Evolutionary conservation across 2,329 filamentous ascomycete species (phyloP), one percentile per base, ranked within the genome.

Genomic region (Apiospora arundinis): DNA sequence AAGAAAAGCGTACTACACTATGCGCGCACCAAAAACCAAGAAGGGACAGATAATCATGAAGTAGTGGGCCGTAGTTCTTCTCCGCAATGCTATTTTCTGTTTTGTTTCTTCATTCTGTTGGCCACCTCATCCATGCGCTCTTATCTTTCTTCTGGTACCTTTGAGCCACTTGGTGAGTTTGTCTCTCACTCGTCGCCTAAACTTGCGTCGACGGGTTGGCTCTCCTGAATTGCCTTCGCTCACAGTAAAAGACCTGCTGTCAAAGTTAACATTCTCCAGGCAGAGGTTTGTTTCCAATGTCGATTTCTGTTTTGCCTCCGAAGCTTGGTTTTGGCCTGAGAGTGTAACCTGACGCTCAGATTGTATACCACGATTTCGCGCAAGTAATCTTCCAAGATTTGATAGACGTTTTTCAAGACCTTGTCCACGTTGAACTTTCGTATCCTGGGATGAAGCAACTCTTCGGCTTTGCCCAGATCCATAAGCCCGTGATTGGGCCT

Each of bases 81-180:
- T 45, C 18, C 7, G n/a, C 25, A 45, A 28, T 46, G 40, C 14
- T 16, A 46, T 67, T n/a, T 46, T 67, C 42, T 46, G 25, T 14
- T 32, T 9, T 14, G 18, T 18, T 40, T 44, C 9, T 56, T 21
- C 4, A 4, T 56, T n/a, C 37, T 68, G 45, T 71, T 72, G 60
- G 73, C 75, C 6, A 49, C 70, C 77, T 37, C 71, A 75, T 49
- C 73, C 68, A 69, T 70, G 72, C 69, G 70, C 74, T 63, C 73
- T 74, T 68, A 78, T 74, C 37, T 72, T 76, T 25, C 67, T 72
- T 70, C 73, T 78, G 48, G 78, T 76, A 69, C 73, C 74, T 72
- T 73, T 76, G 9, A 76, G 74, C 78, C 77, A 80, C 74, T 72
- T 76, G 46, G 74, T 72, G 37, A 80, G 69, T 66, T 72, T 77